phyloP scores from a whole-genome alignment of 2,329 filamentous ascomycete species.

The Aspergillus pseudoviridinutans region DNA sequence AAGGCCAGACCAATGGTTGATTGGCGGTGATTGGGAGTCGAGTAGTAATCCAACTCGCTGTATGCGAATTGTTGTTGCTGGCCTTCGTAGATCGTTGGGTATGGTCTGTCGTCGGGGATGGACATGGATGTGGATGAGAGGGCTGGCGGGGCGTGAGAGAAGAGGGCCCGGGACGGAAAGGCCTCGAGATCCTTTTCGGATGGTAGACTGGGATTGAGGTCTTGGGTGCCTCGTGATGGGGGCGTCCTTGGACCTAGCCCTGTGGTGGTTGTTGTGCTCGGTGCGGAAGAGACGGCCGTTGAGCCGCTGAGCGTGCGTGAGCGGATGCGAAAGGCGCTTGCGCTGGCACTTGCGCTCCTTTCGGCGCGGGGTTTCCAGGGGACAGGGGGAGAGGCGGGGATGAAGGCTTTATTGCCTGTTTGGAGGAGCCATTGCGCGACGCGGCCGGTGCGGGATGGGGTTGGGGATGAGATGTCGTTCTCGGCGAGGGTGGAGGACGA shows the following conservation, averaged over 20 bases:
- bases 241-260: constrained; percentile 5
- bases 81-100: constrained; percentile 25
- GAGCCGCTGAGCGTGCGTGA: constrained; percentile 34
- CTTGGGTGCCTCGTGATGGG: neutral
- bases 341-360: constrained; percentile 10
- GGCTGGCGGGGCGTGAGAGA: neutral
- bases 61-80: constrained; percentile 15
- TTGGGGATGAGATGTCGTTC: constrained; percentile 1
- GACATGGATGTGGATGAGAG: neutral
- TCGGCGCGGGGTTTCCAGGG: constrained; percentile 11
- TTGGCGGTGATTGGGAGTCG: constrained; percentile 17
- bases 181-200: neutral
- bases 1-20: constrained; percentile 31
- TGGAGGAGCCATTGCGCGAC: constrained; percentile 31
- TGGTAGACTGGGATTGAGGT: neutral
- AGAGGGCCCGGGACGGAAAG: neutral
- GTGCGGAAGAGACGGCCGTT: constrained; percentile 25
- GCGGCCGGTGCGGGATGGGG: constrained; percentile 21
- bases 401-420: constrained; percentile 10
- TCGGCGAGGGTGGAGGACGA: constrained; percentile 7
- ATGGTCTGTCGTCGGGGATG: constrained; percentile 1
- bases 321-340: constrained; percentile 22
- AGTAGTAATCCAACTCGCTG: constrained; percentile 8
- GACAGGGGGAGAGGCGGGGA: constrained; percentile 5
- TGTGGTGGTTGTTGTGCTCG: neutral